Conservation (phyloP, 495 filamentous ascomycete genomes). For the Pseudevernia furfuracea region DNA sequence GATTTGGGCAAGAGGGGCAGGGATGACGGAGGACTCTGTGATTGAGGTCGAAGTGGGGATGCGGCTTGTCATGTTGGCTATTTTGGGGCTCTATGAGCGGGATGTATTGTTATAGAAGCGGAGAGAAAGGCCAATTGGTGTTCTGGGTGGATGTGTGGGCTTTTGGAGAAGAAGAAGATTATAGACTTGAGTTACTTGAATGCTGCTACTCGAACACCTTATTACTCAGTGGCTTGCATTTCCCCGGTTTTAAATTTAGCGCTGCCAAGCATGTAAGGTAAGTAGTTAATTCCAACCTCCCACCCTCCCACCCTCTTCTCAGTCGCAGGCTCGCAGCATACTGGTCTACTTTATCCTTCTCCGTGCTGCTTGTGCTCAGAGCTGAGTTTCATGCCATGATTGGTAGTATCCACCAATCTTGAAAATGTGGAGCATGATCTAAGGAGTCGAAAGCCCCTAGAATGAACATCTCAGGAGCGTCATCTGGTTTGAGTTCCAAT, state of each 20-base stretch:
- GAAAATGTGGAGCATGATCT: background rate
- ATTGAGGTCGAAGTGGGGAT: slow-evolving; percentile 60
- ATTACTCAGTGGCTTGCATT: too few species aligned
- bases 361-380: too few species aligned
- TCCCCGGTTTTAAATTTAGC: background rate
- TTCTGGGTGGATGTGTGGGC: background rate
- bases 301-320: too few species aligned
- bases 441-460: background rate
- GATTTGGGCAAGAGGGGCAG: slow-evolving; percentile 50
- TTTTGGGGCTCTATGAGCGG: background rate
- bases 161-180: background rate
- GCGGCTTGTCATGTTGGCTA: slow-evolving; percentile 29
- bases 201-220: too few species aligned
- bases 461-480: background rate
- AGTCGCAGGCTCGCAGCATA: too few species aligned
- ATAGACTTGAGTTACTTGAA: too few species aligned
- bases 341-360: too few species aligned
- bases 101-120: background rate
- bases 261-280: too few species aligned
- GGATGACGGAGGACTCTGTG: slow-evolving; percentile 56
- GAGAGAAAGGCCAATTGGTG: background rate
- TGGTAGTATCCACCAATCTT: background rate
- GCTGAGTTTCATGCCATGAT: too few species aligned
- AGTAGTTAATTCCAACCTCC: too few species aligned
- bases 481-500: background rate